Percentiles rank a stretch among this genome's conserved stretches.
Conservation (phyloP, 148 eudicot genomes). For the Pharnaceum exiguum region DNA sequence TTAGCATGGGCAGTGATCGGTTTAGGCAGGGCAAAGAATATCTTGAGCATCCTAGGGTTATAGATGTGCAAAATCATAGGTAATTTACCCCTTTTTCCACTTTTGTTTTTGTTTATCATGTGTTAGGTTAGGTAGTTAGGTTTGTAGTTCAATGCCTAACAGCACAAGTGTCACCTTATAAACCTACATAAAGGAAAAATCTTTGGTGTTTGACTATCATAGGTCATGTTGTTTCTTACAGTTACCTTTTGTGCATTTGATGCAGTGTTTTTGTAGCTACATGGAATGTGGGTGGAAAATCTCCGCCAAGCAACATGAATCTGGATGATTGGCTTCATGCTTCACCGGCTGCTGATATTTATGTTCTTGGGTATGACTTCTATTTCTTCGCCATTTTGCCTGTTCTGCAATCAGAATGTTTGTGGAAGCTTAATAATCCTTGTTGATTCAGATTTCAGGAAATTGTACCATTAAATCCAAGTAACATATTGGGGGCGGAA, state of each 20-base stretch:
- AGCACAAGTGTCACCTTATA: too few relatives aligned
- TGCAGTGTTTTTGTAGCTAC: conserved; percentile 87
- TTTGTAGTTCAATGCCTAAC: too few relatives aligned
- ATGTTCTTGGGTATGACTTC: conserved; percentile 82
- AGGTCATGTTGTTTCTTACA: not conserved
- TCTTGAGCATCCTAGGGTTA: conserved; percentile 90
- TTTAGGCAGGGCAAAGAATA: conserved; percentile 43
- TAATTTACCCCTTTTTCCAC: conserved; percentile 19
- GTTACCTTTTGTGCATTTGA: conserved; percentile 7
- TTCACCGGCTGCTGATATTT: conserved; percentile 90
- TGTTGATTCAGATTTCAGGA: conserved; percentile 72
- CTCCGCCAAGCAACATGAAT: conserved; percentile 75
- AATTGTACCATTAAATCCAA: conserved; percentile 88
- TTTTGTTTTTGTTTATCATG: not conserved
- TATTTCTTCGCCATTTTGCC: not conserved
- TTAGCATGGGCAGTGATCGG: conserved; percentile 49
- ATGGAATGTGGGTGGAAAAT: conserved; percentile 95
- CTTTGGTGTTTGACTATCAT: too few relatives aligned
- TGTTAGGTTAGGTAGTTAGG: too few relatives aligned
- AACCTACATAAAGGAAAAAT: too few relatives aligned
- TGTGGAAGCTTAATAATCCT: conserved; percentile 1
- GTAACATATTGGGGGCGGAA: conserved; percentile 86
- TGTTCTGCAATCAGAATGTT: not conserved
- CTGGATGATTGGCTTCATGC: conserved; percentile 94
- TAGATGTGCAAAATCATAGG: conserved; percentile 94